These are phyloP conservation scores for Purpureocillium takamizusanense DNA, from an alignment of 2,329 filamentous ascomycete species.

Conservation along the genomic window DNA sequence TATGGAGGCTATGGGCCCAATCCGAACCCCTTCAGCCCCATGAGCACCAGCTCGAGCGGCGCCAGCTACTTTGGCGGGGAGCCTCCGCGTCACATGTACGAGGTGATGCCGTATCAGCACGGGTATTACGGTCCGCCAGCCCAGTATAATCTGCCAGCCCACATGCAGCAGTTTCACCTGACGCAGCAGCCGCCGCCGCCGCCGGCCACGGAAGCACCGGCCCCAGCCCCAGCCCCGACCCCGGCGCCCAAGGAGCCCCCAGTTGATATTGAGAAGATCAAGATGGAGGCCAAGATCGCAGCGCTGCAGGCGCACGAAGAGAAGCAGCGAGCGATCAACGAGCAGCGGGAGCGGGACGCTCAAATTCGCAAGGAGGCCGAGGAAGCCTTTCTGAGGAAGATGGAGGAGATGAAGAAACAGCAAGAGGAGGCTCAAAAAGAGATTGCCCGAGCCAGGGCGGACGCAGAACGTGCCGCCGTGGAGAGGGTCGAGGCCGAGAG, in stretches of 20 bases:
- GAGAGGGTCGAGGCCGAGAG: slow-evolving; percentile 34
- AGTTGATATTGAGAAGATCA: slow-evolving; percentile 48
- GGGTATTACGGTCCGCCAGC: slow-evolving; percentile 8
- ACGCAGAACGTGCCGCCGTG: slow-evolving; percentile 34
- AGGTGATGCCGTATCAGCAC: slow-evolving; percentile 42
- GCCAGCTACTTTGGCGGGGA: slow-evolving; percentile 32
- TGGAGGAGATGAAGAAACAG: slow-evolving; percentile 30
- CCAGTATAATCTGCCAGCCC: slow-evolving; percentile 8
- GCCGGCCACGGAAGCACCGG: slow-evolving; percentile 28
- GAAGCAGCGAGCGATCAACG: slow-evolving; percentile 34
- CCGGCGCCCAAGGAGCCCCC: slow-evolving; percentile 32
- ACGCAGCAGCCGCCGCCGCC: slow-evolving; percentile 26
- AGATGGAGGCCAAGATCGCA: slow-evolving; percentile 51
- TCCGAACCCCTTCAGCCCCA: slow-evolving; percentile 34
- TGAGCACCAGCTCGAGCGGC: slow-evolving; percentile 26
- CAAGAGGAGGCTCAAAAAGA: slow-evolving; percentile 37
- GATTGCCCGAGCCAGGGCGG: slow-evolving; percentile 35
- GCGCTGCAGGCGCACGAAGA: slow-evolving; percentile 37
- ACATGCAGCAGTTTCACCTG: slow-evolving; percentile 29
- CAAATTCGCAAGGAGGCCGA: slow-evolving; percentile 38
- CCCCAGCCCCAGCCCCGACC: slow-evolving; percentile 16
- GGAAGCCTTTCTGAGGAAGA: slow-evolving; percentile 28
- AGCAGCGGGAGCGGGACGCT: slow-evolving; percentile 32
- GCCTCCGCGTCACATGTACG: slow-evolving; percentile 27
- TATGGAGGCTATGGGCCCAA: slow-evolving; percentile 28